Conservation (phyloP, 2,329 filamentous ascomycete species). For the Coniochaeta prunicola region DNA sequence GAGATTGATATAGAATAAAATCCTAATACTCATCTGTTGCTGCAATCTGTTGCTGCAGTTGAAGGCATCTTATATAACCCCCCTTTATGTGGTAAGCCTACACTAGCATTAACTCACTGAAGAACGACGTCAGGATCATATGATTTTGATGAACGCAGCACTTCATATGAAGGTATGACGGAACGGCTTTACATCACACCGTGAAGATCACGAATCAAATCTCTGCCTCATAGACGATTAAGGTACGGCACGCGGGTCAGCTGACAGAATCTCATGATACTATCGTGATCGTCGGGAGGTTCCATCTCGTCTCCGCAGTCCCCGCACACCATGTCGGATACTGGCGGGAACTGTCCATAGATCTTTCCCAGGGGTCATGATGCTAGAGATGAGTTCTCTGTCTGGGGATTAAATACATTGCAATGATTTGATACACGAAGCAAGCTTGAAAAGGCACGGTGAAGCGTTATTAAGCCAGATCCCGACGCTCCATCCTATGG, state of each 20-base stretch:
- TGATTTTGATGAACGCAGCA: background rate
- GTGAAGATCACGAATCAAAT: background rate
- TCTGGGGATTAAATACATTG: no score
- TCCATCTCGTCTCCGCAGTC: background rate
- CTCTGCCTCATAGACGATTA: background rate
- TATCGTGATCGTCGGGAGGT: background rate
- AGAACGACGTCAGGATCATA: no score
- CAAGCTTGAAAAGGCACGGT: no score
- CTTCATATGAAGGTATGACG: background rate
- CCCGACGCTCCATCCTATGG: no score
- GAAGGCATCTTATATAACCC: background rate
- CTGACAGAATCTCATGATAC: background rate
- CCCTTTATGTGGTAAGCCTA: no score
- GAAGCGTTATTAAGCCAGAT: no score
- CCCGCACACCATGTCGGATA: background rate
- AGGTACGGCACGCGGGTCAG: background rate
- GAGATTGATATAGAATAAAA: background rate
- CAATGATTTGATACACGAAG: no score
- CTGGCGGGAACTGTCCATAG: no score
- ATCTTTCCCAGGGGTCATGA: no score
- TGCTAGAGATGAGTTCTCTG: no score
- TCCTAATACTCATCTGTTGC: background rate
- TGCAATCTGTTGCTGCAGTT: background rate
- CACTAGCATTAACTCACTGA: no score
- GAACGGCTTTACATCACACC: background rate